Percentiles rank a stretch among this genome's conserved stretches.
Conservation (phyloP, 441 rosid species). For the Raphanus hybrid region DNA sequence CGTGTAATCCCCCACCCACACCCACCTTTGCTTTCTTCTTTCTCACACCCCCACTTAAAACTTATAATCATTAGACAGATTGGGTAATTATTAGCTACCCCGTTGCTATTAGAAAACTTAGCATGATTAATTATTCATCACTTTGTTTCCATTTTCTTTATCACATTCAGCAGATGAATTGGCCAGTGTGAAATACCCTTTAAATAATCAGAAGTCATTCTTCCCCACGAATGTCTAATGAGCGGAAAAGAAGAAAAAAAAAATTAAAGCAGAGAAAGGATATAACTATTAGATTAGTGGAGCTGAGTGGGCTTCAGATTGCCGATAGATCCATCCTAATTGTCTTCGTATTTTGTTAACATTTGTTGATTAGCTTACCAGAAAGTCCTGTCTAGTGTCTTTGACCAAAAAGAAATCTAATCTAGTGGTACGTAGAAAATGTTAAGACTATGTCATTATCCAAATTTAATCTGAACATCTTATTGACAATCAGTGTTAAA, state of each 20-base stretch:
- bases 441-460: background rate
- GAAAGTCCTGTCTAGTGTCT: too few relatives aligned
- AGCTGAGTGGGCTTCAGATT: constrained; percentile 34
- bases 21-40: constrained; percentile 28
- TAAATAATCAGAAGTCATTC: constrained; percentile 35
- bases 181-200: constrained; percentile 36
- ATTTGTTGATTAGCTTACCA: background rate
- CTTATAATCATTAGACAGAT: constrained; percentile 41
- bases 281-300: constrained; percentile 28
- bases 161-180: constrained; percentile 28
- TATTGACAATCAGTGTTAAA: background rate
- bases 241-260: constrained; percentile 15
- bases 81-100: constrained; percentile 42
- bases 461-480: background rate
- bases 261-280: background rate
- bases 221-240: constrained; percentile 39
- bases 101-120: constrained; percentile 35
- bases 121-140: constrained; percentile 36
- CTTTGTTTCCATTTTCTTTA: constrained; percentile 31
- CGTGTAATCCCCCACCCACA: constrained; percentile 12
- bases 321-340: constrained; percentile 20
- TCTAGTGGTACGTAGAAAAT: too few relatives aligned
- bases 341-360: constrained; percentile 23
- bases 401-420: too few relatives aligned
- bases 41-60: constrained; percentile 41